Base-by-base conservation (phyloP, 139 green algal species). In the Bryopsis sp. region DNA sequence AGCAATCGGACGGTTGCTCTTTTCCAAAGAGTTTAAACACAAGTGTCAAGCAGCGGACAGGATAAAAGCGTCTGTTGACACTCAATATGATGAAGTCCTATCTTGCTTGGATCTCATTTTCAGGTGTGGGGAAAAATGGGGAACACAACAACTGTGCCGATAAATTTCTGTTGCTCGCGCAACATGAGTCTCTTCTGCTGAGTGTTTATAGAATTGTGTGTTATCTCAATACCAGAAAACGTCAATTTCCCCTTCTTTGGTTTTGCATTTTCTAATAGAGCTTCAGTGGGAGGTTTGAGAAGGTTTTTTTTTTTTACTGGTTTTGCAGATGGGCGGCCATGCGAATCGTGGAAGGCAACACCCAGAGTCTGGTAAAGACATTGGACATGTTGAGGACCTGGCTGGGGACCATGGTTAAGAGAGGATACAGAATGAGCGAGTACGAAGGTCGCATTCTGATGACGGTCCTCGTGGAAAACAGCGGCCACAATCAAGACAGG, bases 391-490 rank as follows among this genome's bases (percentile, higher is more conserved):
- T 84, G 24, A 82, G 82, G 65, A 70, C 73, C 6, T 64, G 92
- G 26, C 70, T 93, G 48, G 67, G 77, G 37, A 47, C 62, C 7
- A 81, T 89, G 70, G 64, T 67, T 1, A 67, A 74, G 2, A 39
- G 28, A 31, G 70, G 62, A 28, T 71, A 76, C 64, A 65, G 76
- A 26, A 47, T 98, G 32, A 87, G 72, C 19, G 92, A 98, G 15
- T 84, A 87, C 39, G 94, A 99, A 68, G 86, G 85, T 22, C 75
- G 82, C 36, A 46, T 89, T n/a, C 78, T 98, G 57, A 60, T 98
- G 36, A 94, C 94, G 11, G 87, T 77, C 19, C 43, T 99, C 57
- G 83, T 96, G 36, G 94, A 99, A 69, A 97, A 96, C 80, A 72
- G 71, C 22, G 94, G 94, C 0, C 90, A 96, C 82, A 93, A 92